phyloP scores from a whole-genome alignment of 805 yeast species.

The Brettanomyces anomalus region DNA sequence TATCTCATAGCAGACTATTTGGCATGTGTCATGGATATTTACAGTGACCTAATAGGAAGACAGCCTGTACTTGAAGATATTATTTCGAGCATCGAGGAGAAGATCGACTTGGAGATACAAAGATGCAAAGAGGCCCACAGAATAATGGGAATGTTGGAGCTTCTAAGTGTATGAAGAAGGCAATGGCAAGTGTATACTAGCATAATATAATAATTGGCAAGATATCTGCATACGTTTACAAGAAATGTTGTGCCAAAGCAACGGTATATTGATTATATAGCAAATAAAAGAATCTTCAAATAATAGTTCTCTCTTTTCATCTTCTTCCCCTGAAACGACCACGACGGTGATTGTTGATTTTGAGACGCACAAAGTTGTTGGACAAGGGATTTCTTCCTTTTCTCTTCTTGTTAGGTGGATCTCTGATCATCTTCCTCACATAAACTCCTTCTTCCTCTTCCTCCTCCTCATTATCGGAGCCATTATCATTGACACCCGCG shows the following conservation, averaged over 20 bases:
- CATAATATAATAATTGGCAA: no score
- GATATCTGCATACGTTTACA: no score
- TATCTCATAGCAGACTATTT: slow-evolving; percentile 59
- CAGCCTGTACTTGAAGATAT: slow-evolving; percentile 74
- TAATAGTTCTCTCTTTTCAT: slow-evolving; percentile 1
- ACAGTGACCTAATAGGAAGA: slow-evolving; percentile 62
- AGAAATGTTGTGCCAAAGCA: no score
- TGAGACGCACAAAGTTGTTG: slow-evolving; percentile 27
- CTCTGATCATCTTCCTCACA: slow-evolving; percentile 11
- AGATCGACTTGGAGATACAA: slow-evolving; percentile 58
- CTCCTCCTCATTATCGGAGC: slow-evolving; percentile 13
- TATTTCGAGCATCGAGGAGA: slow-evolving; percentile 48
- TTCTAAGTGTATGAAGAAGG: slow-evolving; percentile 45
- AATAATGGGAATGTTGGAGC: slow-evolving; percentile 88
- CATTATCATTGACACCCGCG: slow-evolving; percentile 15
- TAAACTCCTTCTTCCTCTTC: slow-evolving; percentile 15
- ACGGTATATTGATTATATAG: not conserved
- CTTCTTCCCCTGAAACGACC: slow-evolving; percentile 18
- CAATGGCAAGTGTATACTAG: no score
- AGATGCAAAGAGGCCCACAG: slow-evolving; percentile 82
- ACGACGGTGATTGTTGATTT: slow-evolving; percentile 21
- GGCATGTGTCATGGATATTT: slow-evolving; percentile 62
- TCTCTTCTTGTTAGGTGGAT: slow-evolving; percentile 4
- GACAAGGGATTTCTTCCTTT: slow-evolving; percentile 22
- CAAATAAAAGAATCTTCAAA: not conserved